Base-by-base conservation (phyloP, 441 rosid species). In the Adansonia rubrostipa region DNA sequence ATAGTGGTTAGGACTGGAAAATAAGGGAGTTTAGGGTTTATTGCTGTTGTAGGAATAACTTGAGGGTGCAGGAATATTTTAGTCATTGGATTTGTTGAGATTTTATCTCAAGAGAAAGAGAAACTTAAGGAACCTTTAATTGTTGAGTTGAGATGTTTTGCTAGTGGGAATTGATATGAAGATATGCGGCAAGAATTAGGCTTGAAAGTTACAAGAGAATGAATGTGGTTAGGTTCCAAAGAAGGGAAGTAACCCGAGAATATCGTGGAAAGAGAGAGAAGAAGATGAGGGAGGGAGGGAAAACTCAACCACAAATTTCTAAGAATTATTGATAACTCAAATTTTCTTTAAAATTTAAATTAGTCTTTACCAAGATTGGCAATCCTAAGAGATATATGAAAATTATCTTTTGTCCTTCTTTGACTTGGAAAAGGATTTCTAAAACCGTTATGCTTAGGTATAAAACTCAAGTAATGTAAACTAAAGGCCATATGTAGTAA, bases 211-310 rank as follows among this genome's bases (percentile, higher is more conserved):
- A 42, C 22, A n/a, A 17, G 15, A 42, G 14, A 9, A 2, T 53
- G 54, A 67, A 42, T 44, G 54, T 19, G 53, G 54, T 44, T 67
- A 17, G 54, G 71, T 44, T 45, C n/a, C 8, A 66, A 66, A 66
- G 50, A 66, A 66, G 24, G 71, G 71, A n/a, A n/a, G 28, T 42
- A 15, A n/a, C 47, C 36, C 17, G 15, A 60, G 6, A 62, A 42
- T 66, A 42, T 24, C 17, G 14, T 66, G 20, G 71, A 1, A 40
- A 17, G 22, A 66, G 7, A 66, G 7, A 8, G 24, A 66, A 64
- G 45, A 33, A 15, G 44, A 6, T 6, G 47, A n/a, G 48, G 70
- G 11, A n/a, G 19, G 24, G 50, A 65, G 50, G 66, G 40, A 36
- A 62, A 42, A 66, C 51, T 66, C 20, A 6, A 33, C 2, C 14